Evolutionary conservation across 2,329 filamentous ascomycete species (phyloP), one percentile per base, ranked within the genome.

Genomic region (Calonectria crousiana): DNA sequence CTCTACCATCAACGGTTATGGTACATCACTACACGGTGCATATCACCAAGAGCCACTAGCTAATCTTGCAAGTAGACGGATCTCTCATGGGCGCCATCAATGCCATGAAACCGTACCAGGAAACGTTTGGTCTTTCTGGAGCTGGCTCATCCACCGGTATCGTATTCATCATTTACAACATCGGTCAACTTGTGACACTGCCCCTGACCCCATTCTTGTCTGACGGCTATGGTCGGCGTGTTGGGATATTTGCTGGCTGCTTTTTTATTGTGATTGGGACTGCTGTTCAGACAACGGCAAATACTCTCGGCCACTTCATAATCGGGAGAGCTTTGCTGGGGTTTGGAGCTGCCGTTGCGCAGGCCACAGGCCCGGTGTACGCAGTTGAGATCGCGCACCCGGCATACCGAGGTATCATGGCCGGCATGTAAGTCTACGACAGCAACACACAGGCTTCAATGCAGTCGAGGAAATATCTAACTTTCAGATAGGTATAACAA

Each of bases 291-390:
- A 85, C 82, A n/a, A 84, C 86, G 2, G 83, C 85, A 71, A 79
- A 79, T 67, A 79, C 60, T 67, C 80, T 78, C 72, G 82, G 81
- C 20, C 86, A 88, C 69, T 89, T 89, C 78, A 86, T 89, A 80
- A 87, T 87, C 58, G 90, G 90, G 26, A 87, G 90, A 32, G 92
- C 92, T 82, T 81, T 92, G 26, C 87, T 92, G 2, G 91, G 91
- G 67, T 92, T 80, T 49, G 79, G 79, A 62, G 87, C 88, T 34
- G 84, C 85, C 58, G 85, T 89, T 74, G 85, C 85, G 32, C 84
- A 84, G 6, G 82, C 85, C 16, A 85, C 86, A n/a, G 86, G 85
- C 14, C 86, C 86, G 26, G 85, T 84, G 76, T 88, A 88, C 77
- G 85, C 87, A 20, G 84, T 87, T 26, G 87, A 89, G 78, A 84